phyloP scores from a whole-genome alignment of 2,329 filamentous ascomycete genomes.

The Apiospora koreana region DNA sequence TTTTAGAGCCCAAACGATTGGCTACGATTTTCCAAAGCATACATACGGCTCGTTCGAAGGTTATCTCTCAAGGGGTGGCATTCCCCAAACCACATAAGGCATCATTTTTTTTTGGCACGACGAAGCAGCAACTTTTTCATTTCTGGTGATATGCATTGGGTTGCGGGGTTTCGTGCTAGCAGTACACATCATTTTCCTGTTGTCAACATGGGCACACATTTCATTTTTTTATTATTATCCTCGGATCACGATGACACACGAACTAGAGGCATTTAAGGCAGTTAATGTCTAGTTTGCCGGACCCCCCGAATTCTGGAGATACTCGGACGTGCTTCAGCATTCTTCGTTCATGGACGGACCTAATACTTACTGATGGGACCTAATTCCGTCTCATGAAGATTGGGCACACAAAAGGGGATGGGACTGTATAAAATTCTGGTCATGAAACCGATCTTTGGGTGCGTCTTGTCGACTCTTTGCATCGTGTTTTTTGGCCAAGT shows the following conservation, averaged over 20 bases:
- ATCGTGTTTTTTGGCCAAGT: constrained; percentile 9
- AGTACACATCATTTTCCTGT: constrained; percentile 25
- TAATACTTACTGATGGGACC: neutral
- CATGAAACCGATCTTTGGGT: constrained; percentile 8
- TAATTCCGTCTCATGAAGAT: constrained; percentile 7
- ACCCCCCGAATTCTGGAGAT: constrained; percentile 12
- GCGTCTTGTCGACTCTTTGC: constrained; percentile 5
- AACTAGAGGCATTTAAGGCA: constrained; percentile 13
- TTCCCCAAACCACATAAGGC: constrained; percentile 34
- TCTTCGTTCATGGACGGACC: constrained; percentile 10
- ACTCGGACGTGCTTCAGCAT: neutral
- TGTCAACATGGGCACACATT: constrained; percentile 12
- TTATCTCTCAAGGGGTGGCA: constrained; percentile 16
- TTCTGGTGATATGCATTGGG: constrained; percentile 53
- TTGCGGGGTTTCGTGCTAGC: constrained; percentile 32
- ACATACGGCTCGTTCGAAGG: constrained; percentile 34
- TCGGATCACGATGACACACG: constrained; percentile 12
- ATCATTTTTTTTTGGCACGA: constrained; percentile 26
- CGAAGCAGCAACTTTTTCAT: constrained; percentile 33
- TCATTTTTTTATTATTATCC: neutral
- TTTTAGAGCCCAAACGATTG: constrained; percentile 31
- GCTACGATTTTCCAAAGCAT: constrained; percentile 33
- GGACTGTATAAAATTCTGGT: constrained; percentile 11
- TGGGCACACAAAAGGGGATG: constrained; percentile 8
- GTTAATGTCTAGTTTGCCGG: constrained; percentile 9